Evolutionary conservation across 176 grass and related monocot genomes (phyloP).

Genomic region (Lolium multiflorum): DNA sequence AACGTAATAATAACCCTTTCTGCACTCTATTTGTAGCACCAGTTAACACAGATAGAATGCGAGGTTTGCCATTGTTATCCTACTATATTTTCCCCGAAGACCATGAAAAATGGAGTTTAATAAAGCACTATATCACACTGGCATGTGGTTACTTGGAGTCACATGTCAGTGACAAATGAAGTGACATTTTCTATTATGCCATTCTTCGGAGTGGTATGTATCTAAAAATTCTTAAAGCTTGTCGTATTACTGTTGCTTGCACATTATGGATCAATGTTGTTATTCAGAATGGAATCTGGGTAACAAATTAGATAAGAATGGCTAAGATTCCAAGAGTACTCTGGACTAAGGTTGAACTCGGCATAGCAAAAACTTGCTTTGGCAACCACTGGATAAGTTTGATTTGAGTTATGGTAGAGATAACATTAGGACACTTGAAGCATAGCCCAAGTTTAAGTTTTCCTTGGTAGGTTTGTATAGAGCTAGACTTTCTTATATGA

Average conservation of each 20-base stretch:
- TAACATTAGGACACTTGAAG: background rate
- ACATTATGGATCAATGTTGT: background rate
- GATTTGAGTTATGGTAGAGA: constrained; percentile 12
- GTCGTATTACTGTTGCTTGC: background rate
- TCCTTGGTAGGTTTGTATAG: constrained; percentile 18
- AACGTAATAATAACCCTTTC: background rate
- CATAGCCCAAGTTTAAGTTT: background rate
- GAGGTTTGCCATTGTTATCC: background rate
- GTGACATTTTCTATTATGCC: background rate
- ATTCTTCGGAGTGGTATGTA: background rate
- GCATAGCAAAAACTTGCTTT: constrained; percentile 18
- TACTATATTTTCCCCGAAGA: background rate
- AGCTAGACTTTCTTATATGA: constrained; percentile 23
- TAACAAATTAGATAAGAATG: constrained; percentile 13
- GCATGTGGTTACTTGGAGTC: constrained; percentile 1
- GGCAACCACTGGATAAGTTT: background rate
- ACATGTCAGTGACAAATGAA: background rate
- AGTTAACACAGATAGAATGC: background rate
- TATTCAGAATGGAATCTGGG: background rate
- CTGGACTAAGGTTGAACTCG: background rate
- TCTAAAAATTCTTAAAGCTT: background rate
- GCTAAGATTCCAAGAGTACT: background rate
- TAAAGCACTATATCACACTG: background rate
- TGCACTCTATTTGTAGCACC: background rate
- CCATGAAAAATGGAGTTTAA: constrained; percentile 4